Evolutionary conservation across 1,284 basidiomycete genomes (phyloP).

Genomic region (Fomitopsis pinicola): DNA sequence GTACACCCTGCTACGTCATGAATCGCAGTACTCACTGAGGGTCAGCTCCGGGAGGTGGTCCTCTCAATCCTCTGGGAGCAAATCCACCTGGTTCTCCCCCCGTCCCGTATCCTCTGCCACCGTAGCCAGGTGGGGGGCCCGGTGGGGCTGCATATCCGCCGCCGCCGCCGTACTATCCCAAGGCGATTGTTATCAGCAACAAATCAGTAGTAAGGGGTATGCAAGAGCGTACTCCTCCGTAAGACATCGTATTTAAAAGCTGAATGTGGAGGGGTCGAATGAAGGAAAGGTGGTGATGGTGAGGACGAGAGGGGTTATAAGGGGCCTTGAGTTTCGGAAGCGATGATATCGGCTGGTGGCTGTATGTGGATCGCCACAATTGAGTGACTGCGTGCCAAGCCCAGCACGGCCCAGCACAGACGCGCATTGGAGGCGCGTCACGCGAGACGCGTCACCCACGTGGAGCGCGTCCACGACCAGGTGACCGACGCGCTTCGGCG

Average conservation of each 20-base stretch:
- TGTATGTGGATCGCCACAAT: neutral
- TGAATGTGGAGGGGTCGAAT: neutral
- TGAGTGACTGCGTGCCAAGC: neutral
- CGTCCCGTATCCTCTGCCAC: slow-evolving; percentile 25
- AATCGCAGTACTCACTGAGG: slow-evolving; percentile 49
- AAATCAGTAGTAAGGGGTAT: neutral
- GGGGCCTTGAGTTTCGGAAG: neutral
- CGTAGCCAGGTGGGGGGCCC: slow-evolving; percentile 27
- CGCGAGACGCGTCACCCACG: neutral
- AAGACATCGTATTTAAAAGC: neutral
- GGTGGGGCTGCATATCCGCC: slow-evolving; percentile 9
- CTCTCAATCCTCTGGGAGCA: slow-evolving; percentile 30
- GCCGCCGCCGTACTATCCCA: neutral
- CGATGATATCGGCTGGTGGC: neutral
- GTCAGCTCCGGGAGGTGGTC: slow-evolving; percentile 63
- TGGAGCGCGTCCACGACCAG: neutral
- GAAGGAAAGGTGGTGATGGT: neutral
- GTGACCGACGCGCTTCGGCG: neutral
- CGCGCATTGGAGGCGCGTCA: neutral
- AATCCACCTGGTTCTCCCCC: slow-evolving; percentile 36
- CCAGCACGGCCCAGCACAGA: neutral
- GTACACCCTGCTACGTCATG: neutral
- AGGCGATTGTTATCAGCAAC: neutral
- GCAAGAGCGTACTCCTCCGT: neutral
- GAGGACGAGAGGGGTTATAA: too few relatives aligned